These are phyloP conservation scores for Cytospora piceicola DNA, from an alignment of 2,329 filamentous ascomycete genomes.

Conservation along the genomic window DNA sequence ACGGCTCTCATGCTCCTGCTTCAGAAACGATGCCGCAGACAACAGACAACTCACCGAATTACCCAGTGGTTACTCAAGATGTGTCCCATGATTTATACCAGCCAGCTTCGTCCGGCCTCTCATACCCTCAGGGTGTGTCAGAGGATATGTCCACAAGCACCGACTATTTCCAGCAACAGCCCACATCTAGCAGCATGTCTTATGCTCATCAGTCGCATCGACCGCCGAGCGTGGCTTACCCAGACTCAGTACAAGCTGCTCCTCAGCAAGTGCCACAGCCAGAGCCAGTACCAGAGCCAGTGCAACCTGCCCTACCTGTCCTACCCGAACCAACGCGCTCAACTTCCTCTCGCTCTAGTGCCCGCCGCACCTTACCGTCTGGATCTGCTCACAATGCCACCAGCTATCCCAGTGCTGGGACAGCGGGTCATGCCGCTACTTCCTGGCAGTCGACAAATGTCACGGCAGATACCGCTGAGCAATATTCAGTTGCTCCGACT, in stretches of 20 bases:
- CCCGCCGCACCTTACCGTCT: slow-evolving; percentile 28
- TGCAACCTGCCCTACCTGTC: slow-evolving; percentile 2
- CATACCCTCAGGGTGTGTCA: slow-evolving; percentile 34
- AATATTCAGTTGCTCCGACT: slow-evolving; percentile 8
- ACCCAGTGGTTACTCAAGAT: slow-evolving; percentile 30
- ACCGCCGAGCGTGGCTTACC: slow-evolving; percentile 11
- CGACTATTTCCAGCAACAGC: slow-evolving; percentile 22
- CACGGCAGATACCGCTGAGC: slow-evolving; percentile 4
- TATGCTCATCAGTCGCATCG: slow-evolving; percentile 26
- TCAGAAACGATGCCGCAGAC: slow-evolving; percentile 36
- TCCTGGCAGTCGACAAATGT: slow-evolving; percentile 32
- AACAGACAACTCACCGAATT: slow-evolving; percentile 31
- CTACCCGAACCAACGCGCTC: slow-evolving; percentile 8
- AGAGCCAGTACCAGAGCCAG: slow-evolving; percentile 4
- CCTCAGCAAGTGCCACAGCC: slow-evolving; percentile 10
- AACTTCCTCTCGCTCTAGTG: neutral
- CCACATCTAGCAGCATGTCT: slow-evolving; percentile 6
- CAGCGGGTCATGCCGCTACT: slow-evolving; percentile 1
- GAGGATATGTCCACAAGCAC: slow-evolving; percentile 13
- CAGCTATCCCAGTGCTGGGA: slow-evolving; percentile 8
- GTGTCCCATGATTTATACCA: slow-evolving; percentile 37
- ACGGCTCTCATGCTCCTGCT: slow-evolving; percentile 32
- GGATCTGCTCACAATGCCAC: slow-evolving; percentile 14
- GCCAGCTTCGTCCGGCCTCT: slow-evolving; percentile 34
- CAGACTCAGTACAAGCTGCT: slow-evolving; percentile 6